Evolutionary conservation across 139 green algal species (phyloP).

Genomic region (Coccomyxa sp.): DNA sequence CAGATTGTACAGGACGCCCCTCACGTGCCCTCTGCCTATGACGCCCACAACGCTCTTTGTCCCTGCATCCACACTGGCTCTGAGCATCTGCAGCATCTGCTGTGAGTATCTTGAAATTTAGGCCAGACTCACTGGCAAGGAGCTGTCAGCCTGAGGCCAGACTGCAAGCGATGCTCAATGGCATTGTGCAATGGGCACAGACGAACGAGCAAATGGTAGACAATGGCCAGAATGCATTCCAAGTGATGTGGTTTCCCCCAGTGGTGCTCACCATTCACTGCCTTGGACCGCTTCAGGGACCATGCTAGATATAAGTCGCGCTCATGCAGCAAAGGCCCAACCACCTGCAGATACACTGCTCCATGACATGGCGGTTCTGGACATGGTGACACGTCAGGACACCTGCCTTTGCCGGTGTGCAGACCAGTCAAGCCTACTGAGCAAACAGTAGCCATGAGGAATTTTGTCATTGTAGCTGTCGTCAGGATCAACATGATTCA

Average conservation of each 20-base stretch:
- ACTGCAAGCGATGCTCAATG: too few species aligned
- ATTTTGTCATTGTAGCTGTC: neutral
- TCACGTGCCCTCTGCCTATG: slow-evolving; percentile 67
- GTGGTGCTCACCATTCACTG: slow-evolving; percentile 57
- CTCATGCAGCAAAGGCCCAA: slow-evolving; percentile 52
- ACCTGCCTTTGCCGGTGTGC: neutral
- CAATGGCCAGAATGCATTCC: too few species aligned
- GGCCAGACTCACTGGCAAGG: too few species aligned
- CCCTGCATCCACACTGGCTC: too few species aligned
- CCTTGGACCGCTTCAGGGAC: slow-evolving; percentile 68
- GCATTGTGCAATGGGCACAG: too few species aligned
- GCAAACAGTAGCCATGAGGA: neutral
- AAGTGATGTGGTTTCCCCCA: too few species aligned
- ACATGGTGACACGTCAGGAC: neutral
- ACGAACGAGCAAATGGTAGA: too few species aligned
- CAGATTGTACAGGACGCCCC: slow-evolving; percentile 51
- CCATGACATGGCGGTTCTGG: too few species aligned
- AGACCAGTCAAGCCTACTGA: neutral
- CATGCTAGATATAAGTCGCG: slow-evolving; percentile 75
- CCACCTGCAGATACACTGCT: neutral
- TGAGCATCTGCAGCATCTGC: too few species aligned
- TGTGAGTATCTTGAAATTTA: too few species aligned
- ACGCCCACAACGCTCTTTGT: slow-evolving; percentile 72
- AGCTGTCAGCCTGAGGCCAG: too few species aligned
- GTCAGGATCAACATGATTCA: neutral